A percentile compares a stretch with the other conserved stretches of the same genome.
phyloP scores from a whole-genome alignment of 2,329 filamentous ascomycete species.

The Simplicillium aogashimaense region DNA sequence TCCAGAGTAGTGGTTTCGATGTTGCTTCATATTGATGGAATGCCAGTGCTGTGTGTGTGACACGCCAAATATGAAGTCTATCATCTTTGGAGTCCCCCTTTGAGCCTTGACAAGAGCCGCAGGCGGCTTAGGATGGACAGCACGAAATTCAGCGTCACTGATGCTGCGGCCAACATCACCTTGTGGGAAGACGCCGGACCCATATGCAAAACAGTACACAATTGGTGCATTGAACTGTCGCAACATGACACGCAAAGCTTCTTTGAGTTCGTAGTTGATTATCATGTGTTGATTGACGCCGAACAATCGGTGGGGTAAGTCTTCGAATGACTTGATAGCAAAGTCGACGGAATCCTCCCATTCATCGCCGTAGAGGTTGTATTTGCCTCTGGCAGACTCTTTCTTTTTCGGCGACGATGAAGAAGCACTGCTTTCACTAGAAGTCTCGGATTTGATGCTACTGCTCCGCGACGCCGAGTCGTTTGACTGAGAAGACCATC shows the following conservation, averaged over 20 bases:
- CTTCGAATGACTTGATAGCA: conserved; percentile 31
- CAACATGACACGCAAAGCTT: conserved; percentile 74
- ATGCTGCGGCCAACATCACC: conserved; percentile 39
- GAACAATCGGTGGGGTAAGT: conserved; percentile 47
- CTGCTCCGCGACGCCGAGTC: too few relatives aligned
- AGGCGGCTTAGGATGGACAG: conserved; percentile 74
- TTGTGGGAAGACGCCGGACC: conserved; percentile 92
- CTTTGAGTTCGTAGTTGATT: conserved; percentile 92
- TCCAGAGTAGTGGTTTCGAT: conserved; percentile 86
- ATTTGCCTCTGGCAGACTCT: conserved; percentile 18
- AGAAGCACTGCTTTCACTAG: too few relatives aligned
- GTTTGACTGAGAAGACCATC: too few relatives aligned
- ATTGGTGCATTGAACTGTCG: conserved; percentile 91
- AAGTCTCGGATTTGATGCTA: too few relatives aligned
- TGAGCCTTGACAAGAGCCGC: conserved; percentile 76
- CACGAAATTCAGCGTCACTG: conserved; percentile 45
- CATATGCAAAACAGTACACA: conserved; percentile 93
- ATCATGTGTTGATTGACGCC: conserved; percentile 94
- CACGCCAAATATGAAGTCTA: conserved; percentile 96
- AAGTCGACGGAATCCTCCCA: conserved; percentile 33
- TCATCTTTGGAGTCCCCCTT: conserved; percentile 85
- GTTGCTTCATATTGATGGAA: conserved; percentile 78
- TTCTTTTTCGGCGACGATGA: conserved; percentile 3
- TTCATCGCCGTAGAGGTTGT: conserved; percentile 27
- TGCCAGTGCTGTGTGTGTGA: conserved; percentile 96